A percentile compares a stretch with the other conserved stretches of the same genome.
Conservation (phyloP, 306 rosid genomes). For the Casuarina cunninghamiana region DNA sequence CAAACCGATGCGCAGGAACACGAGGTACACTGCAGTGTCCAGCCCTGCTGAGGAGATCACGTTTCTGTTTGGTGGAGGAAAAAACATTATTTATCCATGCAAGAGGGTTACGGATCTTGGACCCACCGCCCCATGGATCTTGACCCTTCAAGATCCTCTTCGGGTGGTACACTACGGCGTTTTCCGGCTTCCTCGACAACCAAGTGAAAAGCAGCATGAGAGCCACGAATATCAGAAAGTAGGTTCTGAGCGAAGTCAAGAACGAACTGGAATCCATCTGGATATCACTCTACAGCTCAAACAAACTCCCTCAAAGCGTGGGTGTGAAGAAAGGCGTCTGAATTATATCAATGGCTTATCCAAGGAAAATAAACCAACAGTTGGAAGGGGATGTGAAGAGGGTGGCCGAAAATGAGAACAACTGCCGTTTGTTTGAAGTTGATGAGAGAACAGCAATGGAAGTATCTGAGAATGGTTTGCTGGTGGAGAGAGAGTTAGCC, state of each 20-base stretch:
- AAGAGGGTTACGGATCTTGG: conserved; percentile 61
- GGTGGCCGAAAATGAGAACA: too few species aligned
- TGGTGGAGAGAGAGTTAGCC: too few species aligned
- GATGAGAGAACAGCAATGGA: too few species aligned
- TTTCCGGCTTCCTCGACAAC: conserved; percentile 62
- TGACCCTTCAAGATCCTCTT: conserved; percentile 75
- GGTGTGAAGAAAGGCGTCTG: too few species aligned
- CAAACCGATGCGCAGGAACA: conserved; percentile 77
- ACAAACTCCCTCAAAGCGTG: too few species aligned
- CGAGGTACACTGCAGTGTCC: conserved; percentile 91
- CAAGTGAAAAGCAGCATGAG: conserved; percentile 65
- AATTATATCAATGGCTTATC: too few species aligned
- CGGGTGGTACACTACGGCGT: conserved; percentile 83
- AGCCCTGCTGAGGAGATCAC: conserved; percentile 70
- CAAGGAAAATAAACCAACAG: too few species aligned
- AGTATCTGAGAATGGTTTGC: too few species aligned
- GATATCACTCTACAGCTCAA: too few species aligned
- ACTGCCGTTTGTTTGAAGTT: too few species aligned
- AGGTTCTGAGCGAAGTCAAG: conserved; percentile 82
- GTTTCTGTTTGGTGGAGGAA: conserved; percentile 64
- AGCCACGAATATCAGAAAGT: conserved; percentile 65
- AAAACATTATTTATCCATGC: conserved; percentile 75
- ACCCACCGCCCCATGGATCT: conserved; percentile 58
- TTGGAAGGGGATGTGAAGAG: too few species aligned
- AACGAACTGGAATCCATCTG: conserved; percentile 87